These are phyloP conservation scores for Rhizopus delemar DNA, from an alignment of 371 early-diverging fungal genomes.

Conservation along the genomic window DNA sequence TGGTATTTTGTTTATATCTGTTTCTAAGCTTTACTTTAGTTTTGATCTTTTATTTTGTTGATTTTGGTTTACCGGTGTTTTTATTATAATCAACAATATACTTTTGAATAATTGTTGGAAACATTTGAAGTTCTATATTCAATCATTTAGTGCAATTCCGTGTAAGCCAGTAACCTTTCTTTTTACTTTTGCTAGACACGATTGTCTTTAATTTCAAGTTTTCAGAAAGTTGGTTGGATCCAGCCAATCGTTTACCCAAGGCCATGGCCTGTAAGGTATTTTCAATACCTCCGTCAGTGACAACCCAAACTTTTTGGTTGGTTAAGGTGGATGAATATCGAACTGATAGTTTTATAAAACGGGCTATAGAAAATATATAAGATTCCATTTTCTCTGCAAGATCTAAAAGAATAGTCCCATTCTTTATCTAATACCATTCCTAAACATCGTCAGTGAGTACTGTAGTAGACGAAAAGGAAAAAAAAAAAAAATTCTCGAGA, in stretches of 20 bases:
- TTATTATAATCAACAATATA: constrained; percentile 19
- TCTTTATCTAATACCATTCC: not conserved
- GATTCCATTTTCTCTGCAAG: not conserved
- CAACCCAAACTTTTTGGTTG: constrained; percentile 21
- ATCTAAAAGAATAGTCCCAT: not conserved
- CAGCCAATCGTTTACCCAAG: constrained; percentile 26
- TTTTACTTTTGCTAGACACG: constrained; percentile 27
- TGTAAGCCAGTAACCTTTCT: not conserved
- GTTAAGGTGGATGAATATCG: constrained; percentile 6
- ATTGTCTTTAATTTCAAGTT: constrained; percentile 20
- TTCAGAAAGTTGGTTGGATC: constrained; percentile 7
- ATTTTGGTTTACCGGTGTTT: constrained; percentile 5
- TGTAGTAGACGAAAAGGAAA: no score
- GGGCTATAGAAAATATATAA: not conserved
- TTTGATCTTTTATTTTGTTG: no score
- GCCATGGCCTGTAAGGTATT: constrained; percentile 20
- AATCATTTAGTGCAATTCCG: not conserved
- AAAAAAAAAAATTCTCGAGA: no score
- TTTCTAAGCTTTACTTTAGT: not conserved
- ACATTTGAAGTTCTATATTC: constrained; percentile 19
- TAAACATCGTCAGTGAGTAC: not conserved
- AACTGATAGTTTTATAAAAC: not conserved
- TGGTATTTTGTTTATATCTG: constrained; percentile 17
- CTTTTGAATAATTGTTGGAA: constrained; percentile 31
- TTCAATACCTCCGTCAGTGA: constrained; percentile 32